Evolutionary conservation across 345 rosid genomes (phyloP).

Genomic region (Barbarea vulgaris): DNA sequence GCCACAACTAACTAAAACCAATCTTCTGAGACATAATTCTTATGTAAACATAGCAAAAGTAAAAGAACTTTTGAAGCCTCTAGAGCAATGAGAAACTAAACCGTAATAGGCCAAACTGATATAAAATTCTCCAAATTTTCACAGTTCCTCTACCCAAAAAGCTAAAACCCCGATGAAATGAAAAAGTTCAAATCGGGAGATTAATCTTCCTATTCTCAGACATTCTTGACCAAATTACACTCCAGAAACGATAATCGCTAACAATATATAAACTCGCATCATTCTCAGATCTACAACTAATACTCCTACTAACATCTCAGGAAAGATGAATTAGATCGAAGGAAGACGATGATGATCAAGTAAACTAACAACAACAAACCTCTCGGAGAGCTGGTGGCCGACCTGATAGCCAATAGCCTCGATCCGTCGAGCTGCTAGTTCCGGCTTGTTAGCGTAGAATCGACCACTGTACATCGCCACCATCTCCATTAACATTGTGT

Average conservation of each 20-base stretch:
- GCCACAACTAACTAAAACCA: neutral
- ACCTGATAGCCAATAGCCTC: constrained; percentile 99
- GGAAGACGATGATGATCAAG: constrained; percentile 29
- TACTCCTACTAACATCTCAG: neutral
- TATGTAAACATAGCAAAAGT: neutral
- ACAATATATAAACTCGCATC: neutral
- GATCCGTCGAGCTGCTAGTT: constrained; percentile 98
- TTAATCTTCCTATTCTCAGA: neutral
- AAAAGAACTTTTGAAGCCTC: neutral
- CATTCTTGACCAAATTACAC: constrained; percentile 17
- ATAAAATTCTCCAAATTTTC: neutral
- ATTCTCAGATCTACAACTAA: constrained; percentile 34
- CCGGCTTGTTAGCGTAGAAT: constrained; percentile 86
- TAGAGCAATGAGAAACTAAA: neutral
- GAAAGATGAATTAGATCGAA: neutral
- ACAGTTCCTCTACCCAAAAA: neutral
- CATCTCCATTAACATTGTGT: constrained; percentile 82
- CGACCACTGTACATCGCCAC: constrained; percentile 80
- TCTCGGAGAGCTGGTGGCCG: constrained; percentile 99
- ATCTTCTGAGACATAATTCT: no score
- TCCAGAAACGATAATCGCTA: neutral
- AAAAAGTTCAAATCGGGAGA: neutral
- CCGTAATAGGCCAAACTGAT: constrained; percentile 15
- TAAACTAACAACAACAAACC: constrained; percentile 44
- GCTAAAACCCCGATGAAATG: neutral